These are phyloP conservation scores for Graphilbum fragrans DNA, from an alignment of 2,329 filamentous ascomycete species.

Conservation along the genomic window DNA sequence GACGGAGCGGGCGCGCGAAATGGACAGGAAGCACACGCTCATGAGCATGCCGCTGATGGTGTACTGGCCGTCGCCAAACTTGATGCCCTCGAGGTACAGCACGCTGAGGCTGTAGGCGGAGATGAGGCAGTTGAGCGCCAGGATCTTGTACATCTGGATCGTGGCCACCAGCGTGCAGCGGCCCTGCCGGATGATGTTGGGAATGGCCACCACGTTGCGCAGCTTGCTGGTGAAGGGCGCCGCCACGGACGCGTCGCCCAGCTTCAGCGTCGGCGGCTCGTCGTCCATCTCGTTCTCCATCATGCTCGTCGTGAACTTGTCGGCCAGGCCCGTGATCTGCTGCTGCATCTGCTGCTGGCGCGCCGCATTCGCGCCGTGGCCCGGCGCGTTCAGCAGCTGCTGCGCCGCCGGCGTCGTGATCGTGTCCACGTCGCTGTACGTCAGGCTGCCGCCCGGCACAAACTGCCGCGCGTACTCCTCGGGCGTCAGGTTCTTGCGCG, in stretches of 20 bases:
- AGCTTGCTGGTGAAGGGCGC: constrained; percentile 97
- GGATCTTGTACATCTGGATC: constrained; percentile 99
- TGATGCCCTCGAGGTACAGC: constrained; percentile 94
- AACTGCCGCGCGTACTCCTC: constrained; percentile 40
- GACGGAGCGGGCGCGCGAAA: constrained; percentile 93
- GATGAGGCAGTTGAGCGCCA: constrained; percentile 94
- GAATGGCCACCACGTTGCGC: constrained; percentile 90
- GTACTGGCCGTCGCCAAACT: constrained; percentile 96
- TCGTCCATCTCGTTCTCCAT: constrained; percentile 82
- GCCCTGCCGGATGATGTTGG: constrained; percentile 96
- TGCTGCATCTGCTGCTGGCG: constrained; percentile 48
- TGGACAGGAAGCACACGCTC: constrained; percentile 98
- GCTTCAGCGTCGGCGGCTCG: constrained; percentile 90
- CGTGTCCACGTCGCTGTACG: constrained; percentile 35
- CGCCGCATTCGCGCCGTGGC: constrained; percentile 28
- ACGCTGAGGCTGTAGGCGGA: constrained; percentile 95
- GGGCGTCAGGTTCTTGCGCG: constrained; percentile 59
- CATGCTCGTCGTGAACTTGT: constrained; percentile 76
- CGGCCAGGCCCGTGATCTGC: constrained; percentile 67
- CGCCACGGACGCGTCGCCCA: constrained; percentile 92
- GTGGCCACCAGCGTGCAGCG: constrained; percentile 95
- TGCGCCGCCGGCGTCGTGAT: constrained; percentile 56
- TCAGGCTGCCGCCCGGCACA: constrained; percentile 32
- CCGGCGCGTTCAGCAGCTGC: constrained; percentile 32
- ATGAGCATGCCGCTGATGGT: constrained; percentile 99